These are phyloP conservation scores for Epichloe uncinata DNA, from an alignment of 2,329 filamentous ascomycete species.

Conservation along the genomic window DNA sequence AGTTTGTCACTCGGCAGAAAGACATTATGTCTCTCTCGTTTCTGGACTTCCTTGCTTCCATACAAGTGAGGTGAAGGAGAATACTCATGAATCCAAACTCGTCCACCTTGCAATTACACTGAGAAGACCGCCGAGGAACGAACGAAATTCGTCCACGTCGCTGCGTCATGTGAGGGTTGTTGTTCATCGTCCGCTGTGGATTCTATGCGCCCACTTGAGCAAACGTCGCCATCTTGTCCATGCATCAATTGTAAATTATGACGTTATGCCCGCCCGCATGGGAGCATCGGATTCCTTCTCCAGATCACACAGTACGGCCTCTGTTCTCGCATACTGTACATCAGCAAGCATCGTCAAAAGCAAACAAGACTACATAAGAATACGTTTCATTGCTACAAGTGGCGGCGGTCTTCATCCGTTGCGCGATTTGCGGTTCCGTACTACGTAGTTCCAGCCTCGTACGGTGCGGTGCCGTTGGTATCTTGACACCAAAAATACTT, in stretches of 20 bases:
- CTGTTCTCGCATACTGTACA: background rate
- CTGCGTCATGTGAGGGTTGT: background rate
- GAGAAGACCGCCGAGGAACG: too few relatives aligned
- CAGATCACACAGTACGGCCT: background rate
- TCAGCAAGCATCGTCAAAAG: background rate
- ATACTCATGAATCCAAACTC: too few relatives aligned
- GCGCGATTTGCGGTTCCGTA: background rate
- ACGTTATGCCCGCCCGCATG: background rate
- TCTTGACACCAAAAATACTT: background rate
- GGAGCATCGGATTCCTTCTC: background rate
- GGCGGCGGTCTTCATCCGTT: background rate
- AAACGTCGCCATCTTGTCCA: background rate
- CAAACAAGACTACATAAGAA: too few relatives aligned
- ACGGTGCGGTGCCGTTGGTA: background rate
- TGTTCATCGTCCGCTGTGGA: background rate
- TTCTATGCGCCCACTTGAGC: background rate
- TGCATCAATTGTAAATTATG: background rate
- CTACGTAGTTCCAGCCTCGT: background rate
- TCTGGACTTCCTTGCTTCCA: too few relatives aligned
- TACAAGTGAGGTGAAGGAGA: too few relatives aligned
- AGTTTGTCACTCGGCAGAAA: too few relatives aligned
- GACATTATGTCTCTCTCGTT: too few relatives aligned
- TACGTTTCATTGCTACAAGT: background rate
- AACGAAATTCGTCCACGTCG: background rate
- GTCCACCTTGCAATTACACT: too few relatives aligned